A percentile compares a stretch with the other conserved stretches of the same genome.
Evolutionary conservation across 768 basidiomycete genomes (phyloP).

Genomic region (Gymnopilus dilepis): DNA sequence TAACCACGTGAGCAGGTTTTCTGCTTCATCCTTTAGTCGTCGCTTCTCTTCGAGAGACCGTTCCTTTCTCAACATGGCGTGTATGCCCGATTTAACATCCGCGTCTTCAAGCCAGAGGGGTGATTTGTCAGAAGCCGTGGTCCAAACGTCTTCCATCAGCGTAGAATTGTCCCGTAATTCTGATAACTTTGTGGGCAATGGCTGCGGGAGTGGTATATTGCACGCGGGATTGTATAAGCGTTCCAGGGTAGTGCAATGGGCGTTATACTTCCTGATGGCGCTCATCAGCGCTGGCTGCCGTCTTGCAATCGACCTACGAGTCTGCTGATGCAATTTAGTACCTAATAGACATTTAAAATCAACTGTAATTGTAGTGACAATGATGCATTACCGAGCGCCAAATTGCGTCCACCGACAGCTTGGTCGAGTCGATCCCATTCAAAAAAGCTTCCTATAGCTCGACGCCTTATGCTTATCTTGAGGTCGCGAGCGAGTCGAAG

Average conservation of each 20-base stretch:
- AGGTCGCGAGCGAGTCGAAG: constrained; percentile 41
- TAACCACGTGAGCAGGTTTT: constrained; percentile 9
- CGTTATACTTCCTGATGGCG: constrained; percentile 32
- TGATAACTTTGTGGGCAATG: constrained; percentile 35
- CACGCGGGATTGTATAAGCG: constrained; percentile 26
- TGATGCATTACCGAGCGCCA: constrained; percentile 35
- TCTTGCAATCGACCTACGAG: constrained; percentile 35
- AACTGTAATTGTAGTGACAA: background rate
- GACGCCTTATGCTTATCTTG: constrained; percentile 43
- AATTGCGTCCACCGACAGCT: constrained; percentile 33
- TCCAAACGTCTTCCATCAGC: constrained; percentile 48
- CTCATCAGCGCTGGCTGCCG: constrained; percentile 34
- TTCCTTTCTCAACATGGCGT: constrained; percentile 31
- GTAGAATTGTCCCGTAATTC: constrained; percentile 27
- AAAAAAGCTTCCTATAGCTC: constrained; percentile 39
- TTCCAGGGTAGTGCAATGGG: constrained; percentile 23
- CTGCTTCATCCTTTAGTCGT: constrained; percentile 31
- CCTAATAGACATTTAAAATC: constrained; percentile 16
- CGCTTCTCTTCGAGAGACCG: constrained; percentile 35
- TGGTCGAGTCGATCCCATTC: constrained; percentile 43
- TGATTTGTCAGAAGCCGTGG: constrained; percentile 17
- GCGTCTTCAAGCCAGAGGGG: constrained; percentile 40
- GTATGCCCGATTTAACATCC: constrained; percentile 36
- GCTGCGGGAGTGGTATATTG: constrained; percentile 36
- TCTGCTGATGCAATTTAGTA: constrained; percentile 29